Conservation (phyloP, 345 rosid species). For the Arabis alpina region DNA sequence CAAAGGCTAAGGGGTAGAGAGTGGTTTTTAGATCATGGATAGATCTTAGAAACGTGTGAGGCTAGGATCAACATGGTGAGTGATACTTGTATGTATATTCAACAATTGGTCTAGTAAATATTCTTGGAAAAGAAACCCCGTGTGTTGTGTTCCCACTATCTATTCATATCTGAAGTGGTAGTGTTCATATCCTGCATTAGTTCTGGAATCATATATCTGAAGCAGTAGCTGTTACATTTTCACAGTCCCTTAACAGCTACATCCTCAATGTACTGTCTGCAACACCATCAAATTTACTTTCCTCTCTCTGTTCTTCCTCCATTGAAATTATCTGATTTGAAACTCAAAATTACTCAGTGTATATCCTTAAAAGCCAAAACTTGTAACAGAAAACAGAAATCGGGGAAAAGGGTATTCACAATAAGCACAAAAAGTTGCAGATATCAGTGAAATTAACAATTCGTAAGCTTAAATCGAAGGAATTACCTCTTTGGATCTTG, state of each 20-base stretch:
- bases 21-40: no score
- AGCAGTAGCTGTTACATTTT: no score
- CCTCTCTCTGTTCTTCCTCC: constrained; percentile 22
- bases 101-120: no score
- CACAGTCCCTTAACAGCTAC: constrained; percentile 5
- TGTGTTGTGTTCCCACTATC: no score
- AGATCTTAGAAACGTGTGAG: no score
- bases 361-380: not conserved
- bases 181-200: no score
- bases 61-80: no score
- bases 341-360: constrained; percentile 7
- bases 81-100: no score
- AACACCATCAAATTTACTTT: constrained; percentile 7
- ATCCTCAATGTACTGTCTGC: constrained; percentile 8
- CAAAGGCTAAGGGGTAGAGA: no score
- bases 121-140: no score
- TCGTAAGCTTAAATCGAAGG: not conserved
- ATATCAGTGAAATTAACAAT: not conserved
- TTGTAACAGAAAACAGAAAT: not conserved
- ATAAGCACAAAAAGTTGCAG: not conserved
- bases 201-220: no score
- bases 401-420: not conserved
- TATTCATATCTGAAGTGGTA: no score
- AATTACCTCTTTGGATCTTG: constrained; percentile 24
- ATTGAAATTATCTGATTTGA: not conserved